phyloP scores from a whole-genome alignment of 1,284 basidiomycete genomes.

The Ceraceosorus guamensis region DNA sequence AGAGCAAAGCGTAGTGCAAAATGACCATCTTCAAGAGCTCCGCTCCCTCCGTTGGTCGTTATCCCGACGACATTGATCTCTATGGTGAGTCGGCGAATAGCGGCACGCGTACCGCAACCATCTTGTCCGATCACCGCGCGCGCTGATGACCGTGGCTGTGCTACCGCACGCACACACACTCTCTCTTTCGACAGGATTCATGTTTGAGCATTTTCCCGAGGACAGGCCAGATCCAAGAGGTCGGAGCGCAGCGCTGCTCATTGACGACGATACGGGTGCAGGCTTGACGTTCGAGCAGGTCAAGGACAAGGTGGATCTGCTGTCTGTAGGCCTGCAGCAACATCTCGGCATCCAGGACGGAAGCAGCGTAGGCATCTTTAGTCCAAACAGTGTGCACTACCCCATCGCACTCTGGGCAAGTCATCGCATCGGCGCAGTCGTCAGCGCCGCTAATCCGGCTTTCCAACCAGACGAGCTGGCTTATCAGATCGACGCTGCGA shows the following conservation, averaged over 20 bases:
- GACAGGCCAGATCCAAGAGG: constrained; percentile 26
- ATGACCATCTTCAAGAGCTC: too few species aligned
- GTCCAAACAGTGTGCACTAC: constrained; percentile 55
- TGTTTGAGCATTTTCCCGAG: constrained; percentile 21
- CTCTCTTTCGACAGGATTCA: too few species aligned
- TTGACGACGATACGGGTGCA: constrained; percentile 32
- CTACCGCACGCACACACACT: not conserved
- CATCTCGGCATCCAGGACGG: not conserved
- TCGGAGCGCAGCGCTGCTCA: constrained; percentile 23
- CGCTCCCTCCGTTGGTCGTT: too few species aligned
- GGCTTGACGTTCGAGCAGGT: constrained; percentile 26
- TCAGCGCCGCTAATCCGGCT: constrained; percentile 66
- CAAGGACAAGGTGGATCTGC: constrained; percentile 21
- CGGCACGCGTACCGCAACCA: not conserved
- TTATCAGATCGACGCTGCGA: constrained; percentile 52
- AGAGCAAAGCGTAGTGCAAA: too few species aligned
- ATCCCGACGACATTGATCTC: not conserved
- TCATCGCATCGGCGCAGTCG: constrained; percentile 64
- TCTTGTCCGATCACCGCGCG: not conserved
- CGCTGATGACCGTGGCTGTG: not conserved
- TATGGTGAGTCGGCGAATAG: not conserved
- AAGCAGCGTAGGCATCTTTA: constrained; percentile 20
- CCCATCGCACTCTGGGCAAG: constrained; percentile 65
- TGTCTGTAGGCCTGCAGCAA: constrained; percentile 15
- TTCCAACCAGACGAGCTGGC: constrained; percentile 62